Conservation (phyloP, 2,329 filamentous ascomycete species). For the Capronia americana region DNA sequence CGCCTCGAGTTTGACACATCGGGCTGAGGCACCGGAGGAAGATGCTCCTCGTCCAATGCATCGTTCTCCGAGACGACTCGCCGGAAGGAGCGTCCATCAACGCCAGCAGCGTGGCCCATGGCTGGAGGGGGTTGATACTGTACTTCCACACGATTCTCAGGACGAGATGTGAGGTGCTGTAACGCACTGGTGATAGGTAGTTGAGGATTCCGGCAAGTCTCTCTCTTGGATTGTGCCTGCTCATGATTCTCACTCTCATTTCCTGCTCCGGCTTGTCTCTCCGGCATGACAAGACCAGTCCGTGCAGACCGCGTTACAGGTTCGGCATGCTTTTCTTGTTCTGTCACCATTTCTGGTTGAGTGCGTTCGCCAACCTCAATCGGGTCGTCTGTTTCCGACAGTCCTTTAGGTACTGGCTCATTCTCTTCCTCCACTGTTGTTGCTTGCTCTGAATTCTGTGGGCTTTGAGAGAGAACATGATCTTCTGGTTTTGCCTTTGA, state of each 20-base stretch:
- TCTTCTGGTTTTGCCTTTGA: background rate
- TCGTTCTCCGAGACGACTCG: conserved; percentile 35
- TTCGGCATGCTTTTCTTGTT: background rate
- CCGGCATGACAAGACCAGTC: background rate
- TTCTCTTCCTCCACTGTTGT: background rate
- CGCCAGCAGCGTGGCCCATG: background rate
- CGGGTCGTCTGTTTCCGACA: background rate
- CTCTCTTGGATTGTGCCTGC: background rate
- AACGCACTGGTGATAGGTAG: background rate
- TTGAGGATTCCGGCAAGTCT: background rate
- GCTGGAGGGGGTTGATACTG: background rate
- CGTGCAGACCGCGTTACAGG: background rate
- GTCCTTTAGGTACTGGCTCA: background rate
- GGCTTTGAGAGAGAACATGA: background rate
- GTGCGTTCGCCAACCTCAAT: background rate
- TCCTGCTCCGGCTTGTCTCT: background rate
- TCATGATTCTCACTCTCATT: background rate
- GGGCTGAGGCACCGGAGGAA: background rate
- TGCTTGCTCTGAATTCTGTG: background rate
- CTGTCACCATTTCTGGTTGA: no score
- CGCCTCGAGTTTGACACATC: conserved; percentile 5
- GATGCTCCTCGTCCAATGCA: conserved; percentile 20
- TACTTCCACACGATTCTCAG: background rate
- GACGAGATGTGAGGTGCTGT: background rate
- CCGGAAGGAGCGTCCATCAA: conserved; percentile 24